phyloP scores from a whole-genome alignment of 1,139 yeast species.

The Magnusiomyces tetraspermus region DNA sequence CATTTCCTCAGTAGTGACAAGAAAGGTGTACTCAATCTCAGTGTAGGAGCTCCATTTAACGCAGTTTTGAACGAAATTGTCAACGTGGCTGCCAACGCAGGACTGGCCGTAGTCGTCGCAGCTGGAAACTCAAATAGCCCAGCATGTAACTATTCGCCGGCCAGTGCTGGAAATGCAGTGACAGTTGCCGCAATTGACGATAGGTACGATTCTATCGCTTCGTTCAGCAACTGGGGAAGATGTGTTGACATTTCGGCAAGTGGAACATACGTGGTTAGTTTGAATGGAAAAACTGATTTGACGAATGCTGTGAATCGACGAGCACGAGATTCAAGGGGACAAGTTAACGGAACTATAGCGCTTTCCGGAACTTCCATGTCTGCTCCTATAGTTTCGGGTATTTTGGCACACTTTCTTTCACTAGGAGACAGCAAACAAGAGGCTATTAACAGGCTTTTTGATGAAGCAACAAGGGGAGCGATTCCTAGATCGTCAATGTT shows the following conservation, averaged over 20 bases:
- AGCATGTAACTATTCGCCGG: constrained; percentile 78
- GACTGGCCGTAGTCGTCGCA: constrained; percentile 72
- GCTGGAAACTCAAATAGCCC: constrained; percentile 78
- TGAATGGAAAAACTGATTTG: constrained; percentile 17
- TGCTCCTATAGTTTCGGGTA: constrained; percentile 70
- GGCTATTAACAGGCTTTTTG: constrained; percentile 21
- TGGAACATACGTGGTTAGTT: constrained; percentile 51
- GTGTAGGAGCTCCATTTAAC: constrained; percentile 67
- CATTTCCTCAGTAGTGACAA: constrained; percentile 39
- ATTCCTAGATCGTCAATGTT: constrained; percentile 32
- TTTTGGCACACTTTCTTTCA: constrained; percentile 55
- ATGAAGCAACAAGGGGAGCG: constrained; percentile 30
- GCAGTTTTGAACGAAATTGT: constrained; percentile 63
- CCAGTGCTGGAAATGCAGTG: constrained; percentile 59
- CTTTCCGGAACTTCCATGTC: constrained; percentile 92
- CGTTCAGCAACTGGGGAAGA: constrained; percentile 80
- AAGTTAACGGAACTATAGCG: constrained; percentile 24
- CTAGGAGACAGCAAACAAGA: constrained; percentile 39
- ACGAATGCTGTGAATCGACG: too few species aligned
- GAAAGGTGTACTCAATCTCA: constrained; percentile 65
- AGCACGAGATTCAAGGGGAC: background rate
- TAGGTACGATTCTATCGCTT: constrained; percentile 54
- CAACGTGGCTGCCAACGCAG: constrained; percentile 61
- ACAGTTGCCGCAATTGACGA: constrained; percentile 91
- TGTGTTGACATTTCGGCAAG: constrained; percentile 84